Base-by-base conservation (phyloP, 768 basidiomycete genomes). In the Termitomyces sp. region DNA sequence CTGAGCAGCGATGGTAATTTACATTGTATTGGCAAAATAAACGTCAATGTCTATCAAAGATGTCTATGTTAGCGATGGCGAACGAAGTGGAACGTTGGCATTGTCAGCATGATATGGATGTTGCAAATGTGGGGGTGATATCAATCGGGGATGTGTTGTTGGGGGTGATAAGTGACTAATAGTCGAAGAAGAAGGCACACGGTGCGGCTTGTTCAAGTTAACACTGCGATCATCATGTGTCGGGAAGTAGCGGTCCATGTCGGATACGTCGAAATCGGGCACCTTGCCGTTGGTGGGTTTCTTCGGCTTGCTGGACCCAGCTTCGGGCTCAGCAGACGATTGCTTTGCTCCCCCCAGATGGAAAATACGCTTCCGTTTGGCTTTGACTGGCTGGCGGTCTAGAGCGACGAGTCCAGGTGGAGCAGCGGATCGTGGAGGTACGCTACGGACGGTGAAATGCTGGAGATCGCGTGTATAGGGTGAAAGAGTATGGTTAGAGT, bases 361-460 rank as follows among this genome's bases (percentile, higher is more conserved):
- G 61, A 87, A 86, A 11, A 79, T 84, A 44, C 94, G 80, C 66
- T 91, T 94, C 57, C 94, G 73, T 62, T 75, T 81, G 11, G 91
- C 94, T 65, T 88, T 91, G 12, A 84, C 74, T 3, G 84, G 82
- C 49, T 75, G 83, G 28, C 76, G 74, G 54, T 84, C 81, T 35
- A 62, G 55, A 46, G 61, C 54, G 14, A 57, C 52, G 5, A 60
- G 38, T 15, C 62, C 59, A 23, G 58, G 58, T 3, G 66, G 52
- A 26, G 70, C 67, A 8, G 67, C 66, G 10, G 63, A 65, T 33
- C 83, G 75, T 19, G 86, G 89, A 0, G 93, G 94, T 23, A 87
- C 90, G 57, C 91, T 92, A 33, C 94, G 82, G 12, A 97, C 93
- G 1, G 94, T 92, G 68, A 96, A 95, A 70, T 97, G 94, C 58